Base-by-base conservation (phyloP, 495 filamentous ascomycete species). In the Cercophora newfieldiana region DNA sequence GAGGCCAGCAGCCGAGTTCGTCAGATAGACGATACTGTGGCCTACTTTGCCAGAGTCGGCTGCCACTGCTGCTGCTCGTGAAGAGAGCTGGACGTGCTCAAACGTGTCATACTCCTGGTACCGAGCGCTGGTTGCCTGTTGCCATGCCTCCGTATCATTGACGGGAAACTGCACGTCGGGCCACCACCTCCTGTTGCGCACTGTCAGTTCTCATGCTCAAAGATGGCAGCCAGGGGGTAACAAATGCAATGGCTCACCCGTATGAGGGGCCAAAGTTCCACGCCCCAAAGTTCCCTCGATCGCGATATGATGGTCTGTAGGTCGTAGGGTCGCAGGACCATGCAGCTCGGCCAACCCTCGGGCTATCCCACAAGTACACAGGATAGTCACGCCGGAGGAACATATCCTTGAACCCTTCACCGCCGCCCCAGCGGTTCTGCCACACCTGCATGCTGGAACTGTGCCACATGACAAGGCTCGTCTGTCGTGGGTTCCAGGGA, bases 371-470 rank as follows among this genome's bases (percentile, higher is more conserved):
- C 12, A 82, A 75, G 64, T 78, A 81, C 30, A 83, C 80, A 21
- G 80, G 80, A 56, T 83, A 83, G 68, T 78, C 68, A 16, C 75
- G 75, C n/a, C 79, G 75, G 19, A 83, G 68, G 61, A 81, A 82
- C 75, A 75, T 79, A 71, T 83, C 81, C 68, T 82, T 82, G 73
- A 76, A 83, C 56, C 81, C 80, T 30, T 78, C 74, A 50, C 80
- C 80, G 47, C 79, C 81, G 69, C 78, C 80, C 77, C 77, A 83
- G 2, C 79, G 77, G 64, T 83, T 83, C 60, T 83, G 81, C 63
- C 66, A 82, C 8, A 75, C 77, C 67, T 83, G 81, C 4, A 79
- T 81, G 68, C 69, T 77, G 0, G 80, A 79, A 67, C 75, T 79
- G 67, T 83, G 81, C 81, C 81, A 83, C 77, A 83, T 79, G 28